Evolutionary conservation across 2,329 filamentous ascomycete genomes (phyloP), one percentile per base, ranked within the genome.

Genomic region (Ilyonectria destructans): DNA sequence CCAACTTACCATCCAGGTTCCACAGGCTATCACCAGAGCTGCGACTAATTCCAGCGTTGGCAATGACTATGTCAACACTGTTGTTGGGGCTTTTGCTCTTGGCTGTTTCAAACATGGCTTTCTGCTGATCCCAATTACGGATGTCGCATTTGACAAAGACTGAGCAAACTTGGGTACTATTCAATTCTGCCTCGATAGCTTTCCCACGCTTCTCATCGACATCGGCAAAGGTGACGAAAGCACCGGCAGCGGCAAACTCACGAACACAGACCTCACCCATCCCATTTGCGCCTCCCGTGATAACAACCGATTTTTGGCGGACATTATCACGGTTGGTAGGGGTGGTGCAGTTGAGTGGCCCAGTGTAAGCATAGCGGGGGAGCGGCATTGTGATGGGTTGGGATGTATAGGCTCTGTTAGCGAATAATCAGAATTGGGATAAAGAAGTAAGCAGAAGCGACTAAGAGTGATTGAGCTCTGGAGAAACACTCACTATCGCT

Each of bases 211-310:
- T 74, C 15, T 73, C 68, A 59, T 82, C 78, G 8, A 83, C 66
- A 61, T 84, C 82, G 31, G 77, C 81, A 70, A 84, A 79, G 0
- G 82, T 83, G 4, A 84, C 81, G 62, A 78, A 84, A 2, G 82
- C 81, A 7, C 82, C 82, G 6, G 80, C 78, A 4, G 69, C 74
- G 10, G 73, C 76, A 55, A 83, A 83, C 6, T 77, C 76, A 4
- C 78, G 69, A 0, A 82, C 80, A 26, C 78, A 81, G 0, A 71
- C 74, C 67, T 82, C 79, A 8, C 82, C 82, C 65, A 84, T 82
- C 23, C 82, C 82, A 65, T 80, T 82, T 40, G 79, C 84, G 12
- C 85, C 85, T n/a, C 85, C 84, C 1, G 85, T 86, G 17, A 86
- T 80, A 23, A 87, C 79, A 26, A 85, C 83, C 1, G 82, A 84